Base-by-base conservation (phyloP, 371 early-diverging fungal genomes). In the Mortierella sp. region DNA sequence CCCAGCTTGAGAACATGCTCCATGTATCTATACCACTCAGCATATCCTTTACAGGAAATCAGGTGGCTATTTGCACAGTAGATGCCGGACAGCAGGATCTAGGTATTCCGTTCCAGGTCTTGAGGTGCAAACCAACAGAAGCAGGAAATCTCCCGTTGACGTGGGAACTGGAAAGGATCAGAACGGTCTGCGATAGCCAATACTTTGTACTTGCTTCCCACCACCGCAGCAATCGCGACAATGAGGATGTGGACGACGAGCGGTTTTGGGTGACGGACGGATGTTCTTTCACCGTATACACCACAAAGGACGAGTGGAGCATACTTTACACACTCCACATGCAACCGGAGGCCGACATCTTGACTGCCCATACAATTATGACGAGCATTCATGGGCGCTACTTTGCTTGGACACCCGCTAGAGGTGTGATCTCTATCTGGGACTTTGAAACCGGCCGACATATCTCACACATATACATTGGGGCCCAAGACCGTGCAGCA, bases 341-440 rank as follows among this genome's bases (percentile, higher is more conserved):
- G 28, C 29, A 40, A 25, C 17, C 9, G 3, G 24, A 34, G 17
- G 8, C 19, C 0, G 56, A 44, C 7, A 12, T 44, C 3, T 6
- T 16, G 13, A 37, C 37, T 0, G 39, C 44, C 5, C 17, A 6
- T 9, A 46, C 31, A 31, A 9, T 17, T n/a, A 39, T n/a, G 10
- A 48, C 1, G 21, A 57, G 68, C 47, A 45, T 67, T 0, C 48
- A 61, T n/a, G 61, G 68, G 3, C 47, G 61, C 0, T 67, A 67
- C 27, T 61, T 67, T 39, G 60, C 57, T 13, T 67, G 68, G 68
- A 29, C 53, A 0, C 49, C 50, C 1, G 29, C 17, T 8, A 16
- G 16, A 14, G 61, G 61, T 0, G 54, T 41, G 1, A 50, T 60
- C 22, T 47, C 68, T 16, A 49, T 67, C n/a, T 57, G 60, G 61